phyloP scores from a whole-genome alignment of 495 filamentous ascomycete species.

The Hypoxylon cercidicola region DNA sequence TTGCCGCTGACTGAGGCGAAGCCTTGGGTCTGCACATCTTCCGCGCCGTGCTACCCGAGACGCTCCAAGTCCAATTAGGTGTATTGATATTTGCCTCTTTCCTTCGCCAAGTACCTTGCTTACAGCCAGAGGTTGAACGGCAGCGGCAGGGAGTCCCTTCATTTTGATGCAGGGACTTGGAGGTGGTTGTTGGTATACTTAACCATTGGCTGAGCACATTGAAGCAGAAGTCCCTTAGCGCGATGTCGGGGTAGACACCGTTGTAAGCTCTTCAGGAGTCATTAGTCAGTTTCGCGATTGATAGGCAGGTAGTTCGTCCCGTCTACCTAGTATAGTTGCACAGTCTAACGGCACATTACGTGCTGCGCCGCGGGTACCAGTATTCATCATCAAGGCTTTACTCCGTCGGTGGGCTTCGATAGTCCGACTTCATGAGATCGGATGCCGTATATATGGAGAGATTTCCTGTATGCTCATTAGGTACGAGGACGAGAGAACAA shows the following conservation, averaged over 20 bases:
- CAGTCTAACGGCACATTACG: neutral
- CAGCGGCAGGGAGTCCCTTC: neutral
- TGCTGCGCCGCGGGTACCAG: slow-evolving; percentile 3
- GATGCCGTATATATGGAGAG: neutral
- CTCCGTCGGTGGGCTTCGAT: neutral
- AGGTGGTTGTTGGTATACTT: slow-evolving; percentile 1
- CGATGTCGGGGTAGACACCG: slow-evolving; percentile 1
- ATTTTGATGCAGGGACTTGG: slow-evolving; percentile 18
- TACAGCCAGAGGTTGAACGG: neutral
- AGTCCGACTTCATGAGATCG: neutral
- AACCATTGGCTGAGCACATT: slow-evolving; percentile 4
- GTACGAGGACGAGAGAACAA: neutral
- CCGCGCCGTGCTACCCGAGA: slow-evolving; percentile 25
- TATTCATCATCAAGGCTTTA: neutral
- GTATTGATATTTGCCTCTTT: slow-evolving; percentile 1
- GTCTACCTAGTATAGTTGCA: slow-evolving; percentile 1
- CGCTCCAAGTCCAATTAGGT: slow-evolving; percentile 7
- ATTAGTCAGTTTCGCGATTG: slow-evolving; percentile 20
- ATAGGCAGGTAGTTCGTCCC: neutral
- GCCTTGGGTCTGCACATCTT: slow-evolving; percentile 23
- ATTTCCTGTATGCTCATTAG: neutral
- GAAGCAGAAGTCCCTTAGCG: slow-evolving; percentile 2
- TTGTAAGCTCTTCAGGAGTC: slow-evolving; percentile 16
- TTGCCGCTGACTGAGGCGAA: slow-evolving; percentile 32
- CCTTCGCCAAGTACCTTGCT: neutral